These are phyloP conservation scores for Nitzschia sp. DNA, from an alignment of 108 stramenopile genomes.

Conservation along the genomic window DNA sequence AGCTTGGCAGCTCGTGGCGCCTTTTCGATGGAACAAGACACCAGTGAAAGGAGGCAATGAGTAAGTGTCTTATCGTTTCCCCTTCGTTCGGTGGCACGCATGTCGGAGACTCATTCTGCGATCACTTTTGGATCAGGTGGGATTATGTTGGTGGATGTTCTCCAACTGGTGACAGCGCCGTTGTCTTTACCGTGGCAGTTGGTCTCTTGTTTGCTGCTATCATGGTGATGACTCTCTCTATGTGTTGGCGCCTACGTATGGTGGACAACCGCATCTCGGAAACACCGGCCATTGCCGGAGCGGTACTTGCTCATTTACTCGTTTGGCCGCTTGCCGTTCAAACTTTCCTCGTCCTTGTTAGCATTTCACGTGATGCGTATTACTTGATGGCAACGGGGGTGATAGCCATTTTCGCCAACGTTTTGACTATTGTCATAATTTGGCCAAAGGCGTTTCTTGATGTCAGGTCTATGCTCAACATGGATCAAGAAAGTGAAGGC, in stretches of 20 bases:
- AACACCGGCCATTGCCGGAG: slow-evolving; percentile 8
- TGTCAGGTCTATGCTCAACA: too few species aligned
- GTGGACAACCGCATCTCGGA: slow-evolving; percentile 18
- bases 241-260: slow-evolving; percentile 20
- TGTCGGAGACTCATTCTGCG: neutral
- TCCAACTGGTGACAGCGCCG: neutral
- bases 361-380: slow-evolving; percentile 14
- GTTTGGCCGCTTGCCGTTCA: slow-evolving; percentile 21
- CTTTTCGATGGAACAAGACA: neutral
- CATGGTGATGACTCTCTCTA: neutral
- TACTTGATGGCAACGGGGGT: slow-evolving; percentile 11
- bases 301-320: slow-evolving; percentile 18
- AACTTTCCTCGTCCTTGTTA: slow-evolving; percentile 8
- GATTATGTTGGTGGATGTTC: too few species aligned
- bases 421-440: slow-evolving; percentile 15
- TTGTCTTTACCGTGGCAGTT: neutral
- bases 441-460: slow-evolving; percentile 18
- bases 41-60: neutral
- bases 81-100: neutral
- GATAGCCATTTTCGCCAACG: slow-evolving; percentile 10
- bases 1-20: neutral
- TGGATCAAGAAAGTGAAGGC: too few species aligned
- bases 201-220: slow-evolving; percentile 3
- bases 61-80: neutral
- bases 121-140: neutral